Conservation (phyloP, 257 asterid genomes). For the Primulina tabacum region DNA sequence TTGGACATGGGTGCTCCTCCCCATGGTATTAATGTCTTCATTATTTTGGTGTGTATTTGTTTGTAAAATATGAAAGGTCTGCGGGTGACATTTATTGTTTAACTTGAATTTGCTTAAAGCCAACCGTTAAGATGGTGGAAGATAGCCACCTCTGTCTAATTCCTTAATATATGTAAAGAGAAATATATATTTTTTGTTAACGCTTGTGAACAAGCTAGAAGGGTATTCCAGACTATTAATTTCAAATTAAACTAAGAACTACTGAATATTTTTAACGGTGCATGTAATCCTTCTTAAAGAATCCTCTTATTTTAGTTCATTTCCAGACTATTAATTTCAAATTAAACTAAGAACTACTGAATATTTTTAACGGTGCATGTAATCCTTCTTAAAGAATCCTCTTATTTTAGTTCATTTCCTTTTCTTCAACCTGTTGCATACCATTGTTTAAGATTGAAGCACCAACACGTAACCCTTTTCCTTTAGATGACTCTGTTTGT, state of each 20-base stretch:
- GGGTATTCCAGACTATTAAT: not conserved
- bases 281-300: not conserved
- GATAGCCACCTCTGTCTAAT: not conserved
- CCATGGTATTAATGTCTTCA: constrained; percentile 55
- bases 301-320: too few species aligned
- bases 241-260: not conserved
- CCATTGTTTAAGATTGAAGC: not conserved
- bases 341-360: not conserved
- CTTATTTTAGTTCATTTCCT: not conserved
- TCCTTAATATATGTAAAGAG: not conserved
- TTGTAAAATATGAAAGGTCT: not conserved
- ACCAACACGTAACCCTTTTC: too few species aligned
- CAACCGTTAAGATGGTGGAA: not conserved
- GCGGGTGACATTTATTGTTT: not conserved
- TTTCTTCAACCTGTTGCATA: not conserved
- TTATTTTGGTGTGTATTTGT: not conserved
- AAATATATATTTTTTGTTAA: too few species aligned
- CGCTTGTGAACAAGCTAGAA: not conserved
- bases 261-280: not conserved
- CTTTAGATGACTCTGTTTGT: too few species aligned
- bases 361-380: not conserved
- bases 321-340: not conserved
- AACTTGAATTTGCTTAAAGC: not conserved
- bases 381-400: too few species aligned
- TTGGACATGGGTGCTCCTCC: constrained; percentile 99